A percentile compares a stretch with the other conserved stretches of the same genome.
Evolutionary conservation across 805 yeast species (phyloP).

Genomic region (Monosporozyma unispora): DNA sequence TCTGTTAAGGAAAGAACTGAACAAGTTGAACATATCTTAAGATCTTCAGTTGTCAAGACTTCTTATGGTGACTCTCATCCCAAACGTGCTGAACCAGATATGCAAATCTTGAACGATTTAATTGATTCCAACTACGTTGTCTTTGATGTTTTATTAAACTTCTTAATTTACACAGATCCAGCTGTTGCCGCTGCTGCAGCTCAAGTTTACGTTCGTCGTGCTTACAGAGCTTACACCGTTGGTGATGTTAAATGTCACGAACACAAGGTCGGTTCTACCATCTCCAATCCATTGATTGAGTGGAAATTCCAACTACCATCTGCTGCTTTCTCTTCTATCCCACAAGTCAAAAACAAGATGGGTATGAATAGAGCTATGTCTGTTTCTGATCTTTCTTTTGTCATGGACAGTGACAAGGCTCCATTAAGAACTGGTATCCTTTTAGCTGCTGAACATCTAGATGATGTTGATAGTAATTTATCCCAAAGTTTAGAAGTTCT

Average conservation of each 20-base stretch:
- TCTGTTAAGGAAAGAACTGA: conserved; percentile 93
- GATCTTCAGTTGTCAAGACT: conserved; percentile 82
- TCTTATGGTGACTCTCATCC: conserved; percentile 78
- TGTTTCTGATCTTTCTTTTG: conserved; percentile 82
- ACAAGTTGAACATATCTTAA: conserved; percentile 91
- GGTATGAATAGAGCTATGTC: conserved; percentile 81
- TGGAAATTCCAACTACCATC: conserved; percentile 87
- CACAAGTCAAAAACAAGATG: conserved; percentile 38
- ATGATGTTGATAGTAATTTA: conserved; percentile 81
- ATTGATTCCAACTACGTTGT: conserved; percentile 95
- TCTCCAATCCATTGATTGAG: conserved; percentile 59
- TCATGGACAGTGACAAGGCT: conserved; percentile 58
- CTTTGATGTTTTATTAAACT: conserved; percentile 90
- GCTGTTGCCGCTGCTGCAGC: conserved; percentile 94
- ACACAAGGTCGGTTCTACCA: conserved; percentile 18
- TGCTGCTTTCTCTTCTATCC: conserved; percentile 68
- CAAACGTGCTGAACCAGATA: conserved; percentile 72
- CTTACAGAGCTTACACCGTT: conserved; percentile 91
- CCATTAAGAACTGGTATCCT: conserved; percentile 79
- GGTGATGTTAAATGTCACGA: conserved; percentile 60
- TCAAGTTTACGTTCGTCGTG: conserved; percentile 92
- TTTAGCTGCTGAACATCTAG: conserved; percentile 72
- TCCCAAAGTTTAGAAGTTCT: conserved; percentile 64
- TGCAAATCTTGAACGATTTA: conserved; percentile 75
- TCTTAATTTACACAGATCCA: conserved; percentile 72